Evolutionary conservation across 495 filamentous ascomycete genomes (phyloP).

Genomic region (Penicillium bovifimosum): DNA sequence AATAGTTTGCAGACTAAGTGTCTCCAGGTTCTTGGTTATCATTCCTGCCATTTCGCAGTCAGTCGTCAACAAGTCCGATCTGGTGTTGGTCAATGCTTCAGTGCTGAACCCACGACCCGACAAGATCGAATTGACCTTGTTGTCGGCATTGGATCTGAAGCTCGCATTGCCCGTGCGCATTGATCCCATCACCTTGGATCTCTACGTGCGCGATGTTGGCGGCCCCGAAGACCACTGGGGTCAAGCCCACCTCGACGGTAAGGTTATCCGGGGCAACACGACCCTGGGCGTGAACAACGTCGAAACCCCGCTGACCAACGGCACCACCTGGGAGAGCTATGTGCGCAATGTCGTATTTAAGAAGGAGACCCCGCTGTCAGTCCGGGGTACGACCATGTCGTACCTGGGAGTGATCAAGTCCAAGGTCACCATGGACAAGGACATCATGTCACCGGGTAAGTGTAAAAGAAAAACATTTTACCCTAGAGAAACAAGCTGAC

Average conservation of each 20-base stretch:
- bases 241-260: slow-evolving; percentile 20
- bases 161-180: slow-evolving; percentile 34
- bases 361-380: slow-evolving; percentile 24
- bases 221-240: slow-evolving; percentile 25
- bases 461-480: neutral
- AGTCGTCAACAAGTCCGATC: slow-evolving; percentile 34
- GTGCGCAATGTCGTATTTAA: slow-evolving; percentile 31
- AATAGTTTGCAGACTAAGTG: neutral
- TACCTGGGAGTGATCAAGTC: slow-evolving; percentile 32
- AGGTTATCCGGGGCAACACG: slow-evolving; percentile 31
- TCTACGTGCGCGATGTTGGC: slow-evolving; percentile 29
- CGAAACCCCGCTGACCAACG: slow-evolving; percentile 22
- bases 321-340: slow-evolving; percentile 29
- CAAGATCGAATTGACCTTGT: slow-evolving; percentile 27
- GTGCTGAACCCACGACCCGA: slow-evolving; percentile 32
- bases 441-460: slow-evolving; percentile 33
- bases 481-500: slow-evolving; percentile 9
- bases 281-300: slow-evolving; percentile 25
- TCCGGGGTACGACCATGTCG: slow-evolving; percentile 30
- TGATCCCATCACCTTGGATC: slow-evolving; percentile 28
- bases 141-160: slow-evolving; percentile 34
- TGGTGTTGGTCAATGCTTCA: slow-evolving; percentile 33
- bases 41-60: slow-evolving; percentile 42
- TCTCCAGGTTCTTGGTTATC: slow-evolving; percentile 35
- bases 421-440: slow-evolving; percentile 34